Percentiles rank a stretch among this genome's conserved stretches.
Conservation (phyloP, 176 grass and related monocot species). For the Carex littledalei region DNA sequence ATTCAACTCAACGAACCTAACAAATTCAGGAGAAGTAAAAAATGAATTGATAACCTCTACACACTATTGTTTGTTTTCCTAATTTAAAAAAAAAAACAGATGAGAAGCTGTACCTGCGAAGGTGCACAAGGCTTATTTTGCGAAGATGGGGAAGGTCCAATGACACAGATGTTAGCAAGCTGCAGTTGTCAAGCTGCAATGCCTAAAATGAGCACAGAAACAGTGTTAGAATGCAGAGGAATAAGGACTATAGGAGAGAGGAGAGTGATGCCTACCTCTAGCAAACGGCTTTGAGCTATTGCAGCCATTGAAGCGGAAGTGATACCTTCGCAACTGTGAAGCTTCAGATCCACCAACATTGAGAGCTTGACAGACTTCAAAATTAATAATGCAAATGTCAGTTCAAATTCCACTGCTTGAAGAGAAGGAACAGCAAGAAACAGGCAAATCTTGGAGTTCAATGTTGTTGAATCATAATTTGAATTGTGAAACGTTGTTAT, state of each 20-base stretch:
- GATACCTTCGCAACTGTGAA: constrained; percentile 90
- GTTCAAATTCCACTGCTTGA: not conserved
- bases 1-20: constrained; percentile 90
- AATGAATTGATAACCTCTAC: constrained; percentile 1
- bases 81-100: not conserved
- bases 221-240: not conserved
- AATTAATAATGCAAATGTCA: constrained; percentile 22
- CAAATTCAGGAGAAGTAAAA: constrained; percentile 21
- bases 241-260: not conserved
- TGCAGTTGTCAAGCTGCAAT: constrained; percentile 87
- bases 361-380: constrained; percentile 68
- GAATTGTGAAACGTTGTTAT: not conserved
- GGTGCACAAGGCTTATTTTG: constrained; percentile 89
- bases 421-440: not conserved
- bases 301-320: constrained; percentile 78
- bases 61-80: not conserved
- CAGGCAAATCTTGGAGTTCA: not conserved
- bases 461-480: not conserved
- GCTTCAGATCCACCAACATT: constrained; percentile 79
- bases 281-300: constrained; percentile 62
- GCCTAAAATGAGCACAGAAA: constrained; percentile 37
- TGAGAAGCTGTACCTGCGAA: constrained; percentile 65
- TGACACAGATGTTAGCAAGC: constrained; percentile 72
- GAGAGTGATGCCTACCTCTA: constrained; percentile 45
- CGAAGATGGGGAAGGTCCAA: constrained; percentile 73